Conservation (phyloP, 2,329 filamentous ascomycete species). For the Aspergillus amoenus region DNA sequence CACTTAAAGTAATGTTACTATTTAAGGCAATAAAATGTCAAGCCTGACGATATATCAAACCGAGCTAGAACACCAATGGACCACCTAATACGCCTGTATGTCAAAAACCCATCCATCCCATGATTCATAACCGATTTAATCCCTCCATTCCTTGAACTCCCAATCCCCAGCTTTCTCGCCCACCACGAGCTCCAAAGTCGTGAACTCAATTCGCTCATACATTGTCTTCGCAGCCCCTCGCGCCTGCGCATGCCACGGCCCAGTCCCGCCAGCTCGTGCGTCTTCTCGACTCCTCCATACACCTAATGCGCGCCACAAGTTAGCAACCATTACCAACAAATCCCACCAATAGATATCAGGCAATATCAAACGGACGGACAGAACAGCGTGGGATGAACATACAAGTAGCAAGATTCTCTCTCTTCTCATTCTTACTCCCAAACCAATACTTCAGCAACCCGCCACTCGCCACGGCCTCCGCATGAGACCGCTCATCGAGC, state of each 20-base stretch:
- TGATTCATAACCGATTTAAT: background rate
- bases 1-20: background rate
- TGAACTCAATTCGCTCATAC: conserved; percentile 66
- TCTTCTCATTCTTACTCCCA: conserved; percentile 66
- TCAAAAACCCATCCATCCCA: background rate
- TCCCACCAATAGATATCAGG: background rate
- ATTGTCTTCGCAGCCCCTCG: conserved; percentile 48
- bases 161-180: conserved; percentile 64
- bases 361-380: background rate
- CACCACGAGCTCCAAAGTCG: conserved; percentile 64
- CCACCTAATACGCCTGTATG: background rate
- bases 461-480: conserved; percentile 74
- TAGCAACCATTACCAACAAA: background rate
- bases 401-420: conserved; percentile 82
- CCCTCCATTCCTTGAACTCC: conserved; percentile 60
- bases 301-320: conserved; percentile 47
- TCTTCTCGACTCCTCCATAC: conserved; percentile 61
- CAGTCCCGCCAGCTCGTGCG: conserved; percentile 60
- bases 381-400: conserved; percentile 21
- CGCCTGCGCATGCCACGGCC: conserved; percentile 58
- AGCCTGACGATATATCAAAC: background rate
- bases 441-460: conserved; percentile 96
- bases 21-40: background rate
- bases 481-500: conserved; percentile 76
- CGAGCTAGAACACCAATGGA: no score